Percentiles rank a stretch among this genome's conserved stretches.
Conservation (phyloP, 805 yeast genomes). For the Ogataea naganishii region DNA sequence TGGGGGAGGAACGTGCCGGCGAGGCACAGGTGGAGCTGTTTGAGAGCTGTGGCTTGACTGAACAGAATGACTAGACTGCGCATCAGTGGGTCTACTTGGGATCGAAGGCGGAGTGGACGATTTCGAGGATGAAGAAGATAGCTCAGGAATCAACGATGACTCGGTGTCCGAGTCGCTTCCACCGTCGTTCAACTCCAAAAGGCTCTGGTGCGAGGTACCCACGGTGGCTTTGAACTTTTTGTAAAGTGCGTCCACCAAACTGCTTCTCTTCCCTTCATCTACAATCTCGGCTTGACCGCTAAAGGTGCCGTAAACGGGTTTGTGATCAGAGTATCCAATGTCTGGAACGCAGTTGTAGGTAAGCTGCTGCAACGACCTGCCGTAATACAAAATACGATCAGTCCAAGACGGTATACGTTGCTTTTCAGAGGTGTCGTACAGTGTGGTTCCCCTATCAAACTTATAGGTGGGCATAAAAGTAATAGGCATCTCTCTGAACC, state of each 20-base stretch:
- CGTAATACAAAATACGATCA: slow-evolving; percentile 70
- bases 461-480: slow-evolving; percentile 87
- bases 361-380: slow-evolving; percentile 48
- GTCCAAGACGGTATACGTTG: slow-evolving; percentile 96
- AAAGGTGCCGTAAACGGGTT: slow-evolving; percentile 84
- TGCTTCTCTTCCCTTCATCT: slow-evolving; percentile 51
- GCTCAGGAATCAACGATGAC: neutral
- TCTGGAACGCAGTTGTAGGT: slow-evolving; percentile 59
- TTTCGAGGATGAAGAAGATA: slow-evolving; percentile 8
- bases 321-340: slow-evolving; percentile 73
- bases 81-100: slow-evolving; percentile 1
- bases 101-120: slow-evolving; percentile 8
- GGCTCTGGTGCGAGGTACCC: slow-evolving; percentile 7
- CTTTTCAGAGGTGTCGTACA: slow-evolving; percentile 85
- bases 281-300: slow-evolving; percentile 56
- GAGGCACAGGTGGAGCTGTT: slow-evolving; percentile 8
- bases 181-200: slow-evolving; percentile 21
- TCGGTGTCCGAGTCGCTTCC: slow-evolving; percentile 4
- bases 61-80: neutral
- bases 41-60: slow-evolving; percentile 5
- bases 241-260: slow-evolving; percentile 51
- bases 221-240: slow-evolving; percentile 37
- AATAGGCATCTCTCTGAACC: slow-evolving; percentile 68
- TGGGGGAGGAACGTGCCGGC: slow-evolving; percentile 16
- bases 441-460: slow-evolving; percentile 74